Evolutionary conservation across 306 rosid genomes (phyloP).

Genomic region (Vigna mungo): DNA sequence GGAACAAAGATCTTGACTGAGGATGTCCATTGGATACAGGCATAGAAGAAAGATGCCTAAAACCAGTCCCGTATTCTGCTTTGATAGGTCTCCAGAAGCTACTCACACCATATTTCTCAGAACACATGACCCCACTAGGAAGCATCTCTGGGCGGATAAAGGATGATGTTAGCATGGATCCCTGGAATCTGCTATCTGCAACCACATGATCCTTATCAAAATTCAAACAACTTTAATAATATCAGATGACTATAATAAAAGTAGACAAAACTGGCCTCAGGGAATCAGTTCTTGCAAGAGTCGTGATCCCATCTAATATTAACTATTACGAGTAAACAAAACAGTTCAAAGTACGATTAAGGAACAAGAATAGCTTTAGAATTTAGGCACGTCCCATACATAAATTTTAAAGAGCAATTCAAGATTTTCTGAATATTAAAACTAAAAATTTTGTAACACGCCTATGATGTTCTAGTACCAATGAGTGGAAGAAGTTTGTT

Average conservation of each 20-base stretch:
- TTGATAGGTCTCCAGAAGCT: conserved; percentile 61
- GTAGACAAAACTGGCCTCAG: conserved; percentile 7
- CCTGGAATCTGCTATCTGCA: conserved; percentile 68
- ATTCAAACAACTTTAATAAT: conserved; percentile 23
- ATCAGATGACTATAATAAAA: conserved; percentile 31
- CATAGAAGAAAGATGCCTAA: conserved; percentile 51
- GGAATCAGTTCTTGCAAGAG: conserved; percentile 26
- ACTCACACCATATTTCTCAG: conserved; percentile 55
- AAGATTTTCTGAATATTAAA: conserved; percentile 14
- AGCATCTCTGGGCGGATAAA: conserved; percentile 75
- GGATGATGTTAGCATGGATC: conserved; percentile 56
- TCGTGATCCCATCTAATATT: conserved; percentile 8
- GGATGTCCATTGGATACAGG: conserved; percentile 56
- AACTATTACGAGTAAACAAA: neutral
- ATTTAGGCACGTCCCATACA: conserved; percentile 20
- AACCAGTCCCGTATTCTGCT: conserved; percentile 55
- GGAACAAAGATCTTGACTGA: conserved; percentile 54
- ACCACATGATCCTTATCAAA: conserved; percentile 33
- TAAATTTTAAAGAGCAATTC: conserved; percentile 7
- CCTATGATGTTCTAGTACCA: conserved; percentile 4
- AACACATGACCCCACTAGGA: conserved; percentile 50
- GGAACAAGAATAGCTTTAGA: neutral
- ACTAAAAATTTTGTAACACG: neutral
- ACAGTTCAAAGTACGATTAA: neutral
- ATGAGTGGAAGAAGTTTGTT: neutral